Evolutionary conservation across 2,329 filamentous ascomycete species (phyloP).

Genomic region (Mycosphaerella sp.): DNA sequence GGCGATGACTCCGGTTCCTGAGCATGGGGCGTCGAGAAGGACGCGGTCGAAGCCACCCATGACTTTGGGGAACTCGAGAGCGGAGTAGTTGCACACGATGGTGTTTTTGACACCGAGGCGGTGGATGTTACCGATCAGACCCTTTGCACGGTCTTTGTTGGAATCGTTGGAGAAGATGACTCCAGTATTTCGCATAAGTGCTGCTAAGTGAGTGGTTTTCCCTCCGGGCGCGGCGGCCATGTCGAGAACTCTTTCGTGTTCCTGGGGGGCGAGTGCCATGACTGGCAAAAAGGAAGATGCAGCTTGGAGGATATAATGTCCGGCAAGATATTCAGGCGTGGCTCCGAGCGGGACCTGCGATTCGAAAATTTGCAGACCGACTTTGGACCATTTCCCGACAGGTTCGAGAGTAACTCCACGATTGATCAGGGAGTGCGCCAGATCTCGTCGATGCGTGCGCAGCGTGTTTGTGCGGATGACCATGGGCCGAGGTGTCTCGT

Average conservation of each 20-base stretch:
- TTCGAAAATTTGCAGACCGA: constrained; percentile 94
- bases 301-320: constrained; percentile 96
- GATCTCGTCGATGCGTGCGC: constrained; percentile 66
- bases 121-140: constrained; percentile 96
- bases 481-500: constrained; percentile 87
- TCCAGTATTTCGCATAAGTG: constrained; percentile 95
- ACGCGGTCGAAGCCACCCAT: constrained; percentile 96
- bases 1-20: constrained; percentile 92
- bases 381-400: constrained; percentile 97
- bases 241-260: constrained; percentile 85
- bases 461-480: constrained; percentile 97
- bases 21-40: constrained; percentile 89
- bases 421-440: constrained; percentile 91
- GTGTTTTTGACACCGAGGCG: constrained; percentile 89
- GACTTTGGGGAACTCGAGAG: constrained; percentile 85
- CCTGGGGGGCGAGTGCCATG: constrained; percentile 92
- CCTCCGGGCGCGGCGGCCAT: constrained; percentile 94
- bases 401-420: constrained; percentile 93
- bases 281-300: constrained; percentile 95
- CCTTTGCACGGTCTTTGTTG: constrained; percentile 87
- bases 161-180: constrained; percentile 95
- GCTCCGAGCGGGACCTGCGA: constrained; percentile 81
- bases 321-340: constrained; percentile 93
- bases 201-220: constrained; percentile 94
- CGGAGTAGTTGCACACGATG: constrained; percentile 92